Evolutionary conservation across 805 yeast species (phyloP), one percentile per base, ranked within the genome.

Genomic region (Candida methanosorbosa): DNA sequence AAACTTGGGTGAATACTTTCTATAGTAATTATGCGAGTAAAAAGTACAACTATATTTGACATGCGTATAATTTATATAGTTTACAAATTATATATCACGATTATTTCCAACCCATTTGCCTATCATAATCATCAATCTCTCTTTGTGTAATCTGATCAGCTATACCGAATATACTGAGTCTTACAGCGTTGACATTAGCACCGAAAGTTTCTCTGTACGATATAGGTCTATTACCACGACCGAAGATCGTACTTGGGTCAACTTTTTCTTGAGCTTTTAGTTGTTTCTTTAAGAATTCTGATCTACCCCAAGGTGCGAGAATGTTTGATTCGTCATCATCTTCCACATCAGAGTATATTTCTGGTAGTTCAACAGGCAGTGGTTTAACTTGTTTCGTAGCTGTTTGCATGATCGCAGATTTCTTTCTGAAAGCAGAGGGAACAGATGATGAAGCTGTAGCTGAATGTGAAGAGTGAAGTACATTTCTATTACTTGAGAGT

Each of bases 191-290:
- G 23, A 49, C 42, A 16, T 5, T 11, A 5, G 2, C 5, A 4
- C 33, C 28, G 24, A 31, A 31, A 9, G 24, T 19, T 5, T 23
- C 33, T 9, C 4, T 4, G 8, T n/a, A n/a, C 2, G 33, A 24
- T 7, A 31, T 25, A 9, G 33, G 33, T 25, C 33, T 37, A 2
- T 29, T 26, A 7, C 49, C 37, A 3, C 36, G 38, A 1, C 60
- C 61, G 43, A 56, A 56, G 14, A 56, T 38, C 1, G 29, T 18
- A 12, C 35, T 27, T 2, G 61, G 60, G 30, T 56, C 48, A 14
- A 39, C 40, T 12, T 29, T 33, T 7, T 41, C 34, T 33, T 54
- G 59, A 9, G 35, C 28, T 15, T 32, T 34, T n/a, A 52, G 35
- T 19, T 38, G 43, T 24, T 39, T 38, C 22, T 41, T 39, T 17